phyloP scores from a whole-genome alignment of 164 flowering plant species.

The Chloranthus sessilifolius region DNA sequence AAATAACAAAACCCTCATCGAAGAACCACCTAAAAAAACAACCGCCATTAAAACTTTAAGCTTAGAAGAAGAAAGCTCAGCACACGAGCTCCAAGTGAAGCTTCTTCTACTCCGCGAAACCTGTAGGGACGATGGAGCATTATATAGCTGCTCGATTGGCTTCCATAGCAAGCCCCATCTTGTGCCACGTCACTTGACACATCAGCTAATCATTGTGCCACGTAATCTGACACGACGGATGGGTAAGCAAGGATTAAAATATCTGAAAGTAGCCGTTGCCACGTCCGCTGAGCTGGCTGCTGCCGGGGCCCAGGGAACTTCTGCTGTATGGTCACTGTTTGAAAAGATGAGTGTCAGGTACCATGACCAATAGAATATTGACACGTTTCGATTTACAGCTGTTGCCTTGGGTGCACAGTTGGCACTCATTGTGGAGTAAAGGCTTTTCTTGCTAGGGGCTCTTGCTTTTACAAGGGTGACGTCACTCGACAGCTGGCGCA shows the following conservation, averaged over 20 bases:
- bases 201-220: constrained; percentile 2
- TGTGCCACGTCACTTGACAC: constrained; percentile 5
- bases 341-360: constrained; percentile 8
- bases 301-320: constrained; percentile 10
- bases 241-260: constrained; percentile 4
- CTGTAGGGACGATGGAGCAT: too few relatives aligned
- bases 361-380: background rate
- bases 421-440: constrained; percentile 17
- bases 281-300: constrained; percentile 24
- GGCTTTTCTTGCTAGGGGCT: background rate
- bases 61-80: constrained; percentile 7
- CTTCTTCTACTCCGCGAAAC: background rate
- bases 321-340: constrained; percentile 24
- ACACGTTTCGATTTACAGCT: constrained; percentile 37
- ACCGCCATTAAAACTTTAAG: constrained; percentile 6
- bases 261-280: constrained; percentile 44
- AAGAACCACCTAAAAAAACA: too few relatives aligned
- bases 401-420: constrained; percentile 25
- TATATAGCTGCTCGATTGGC: constrained; percentile 21
- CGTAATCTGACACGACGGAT: constrained; percentile 11
- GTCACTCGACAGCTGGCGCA: constrained; percentile 9
- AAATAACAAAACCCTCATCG: background rate
- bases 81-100: background rate
- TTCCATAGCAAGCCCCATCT: constrained; percentile 10
- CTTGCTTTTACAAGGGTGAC: constrained; percentile 13